Evolutionary conservation across 1,284 basidiomycete species (phyloP).

Genomic region (Meripilus lineatus): DNA sequence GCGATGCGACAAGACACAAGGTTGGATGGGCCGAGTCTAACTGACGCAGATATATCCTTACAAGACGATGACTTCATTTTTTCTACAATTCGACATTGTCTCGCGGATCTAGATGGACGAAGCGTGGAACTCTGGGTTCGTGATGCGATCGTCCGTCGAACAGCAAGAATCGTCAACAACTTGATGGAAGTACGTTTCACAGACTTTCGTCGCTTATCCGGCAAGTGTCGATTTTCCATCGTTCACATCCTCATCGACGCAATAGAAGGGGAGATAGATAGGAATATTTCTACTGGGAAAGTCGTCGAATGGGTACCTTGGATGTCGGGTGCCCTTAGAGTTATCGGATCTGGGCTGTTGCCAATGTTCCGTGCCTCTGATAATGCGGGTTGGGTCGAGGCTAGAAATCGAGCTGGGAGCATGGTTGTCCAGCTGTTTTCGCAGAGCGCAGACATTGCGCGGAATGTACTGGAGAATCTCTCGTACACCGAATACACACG

Average conservation of each 20-base stretch:
- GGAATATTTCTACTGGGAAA: background rate
- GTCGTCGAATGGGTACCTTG: background rate
- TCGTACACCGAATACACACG: background rate
- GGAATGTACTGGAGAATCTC: conserved; percentile 1
- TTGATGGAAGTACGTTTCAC: background rate
- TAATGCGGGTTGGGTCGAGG: background rate
- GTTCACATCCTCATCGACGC: conserved; percentile 4
- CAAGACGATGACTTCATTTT: conserved; percentile 4
- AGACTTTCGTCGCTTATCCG: conserved; percentile 1
- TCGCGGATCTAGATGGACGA: conserved; percentile 1
- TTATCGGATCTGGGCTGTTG: conserved; percentile 2
- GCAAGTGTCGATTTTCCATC: background rate
- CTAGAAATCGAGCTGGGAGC: background rate
- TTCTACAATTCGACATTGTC: conserved; percentile 3
- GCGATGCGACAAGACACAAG: background rate
- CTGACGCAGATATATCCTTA: conserved; percentile 2
- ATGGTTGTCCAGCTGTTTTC: background rate
- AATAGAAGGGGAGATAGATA: conserved; percentile 1
- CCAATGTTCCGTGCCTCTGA: background rate
- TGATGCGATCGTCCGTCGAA: background rate
- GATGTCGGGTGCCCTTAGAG: background rate
- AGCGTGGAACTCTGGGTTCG: background rate
- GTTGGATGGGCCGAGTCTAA: conserved; percentile 1
- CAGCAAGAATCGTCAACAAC: background rate
- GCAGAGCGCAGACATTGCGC: background rate